phyloP scores from a whole-genome alignment of 1,284 basidiomycete species.

The Grifola frondosa region DNA sequence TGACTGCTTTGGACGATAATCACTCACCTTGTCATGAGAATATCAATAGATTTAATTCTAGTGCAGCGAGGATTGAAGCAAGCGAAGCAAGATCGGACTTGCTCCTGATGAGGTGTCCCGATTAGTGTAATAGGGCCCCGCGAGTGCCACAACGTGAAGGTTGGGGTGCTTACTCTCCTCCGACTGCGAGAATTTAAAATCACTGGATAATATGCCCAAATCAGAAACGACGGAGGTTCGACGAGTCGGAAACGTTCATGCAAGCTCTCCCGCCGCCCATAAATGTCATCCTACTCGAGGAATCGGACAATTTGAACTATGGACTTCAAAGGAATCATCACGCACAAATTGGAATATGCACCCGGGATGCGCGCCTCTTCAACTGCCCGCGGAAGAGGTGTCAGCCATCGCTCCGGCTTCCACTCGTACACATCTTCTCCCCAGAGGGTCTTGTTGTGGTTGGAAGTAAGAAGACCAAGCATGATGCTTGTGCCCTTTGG shows the following conservation, averaged over 20 bases:
- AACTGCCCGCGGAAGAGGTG: slow-evolving; percentile 4
- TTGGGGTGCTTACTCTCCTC: slow-evolving; percentile 38
- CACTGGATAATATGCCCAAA: slow-evolving; percentile 16
- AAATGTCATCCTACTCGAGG: slow-evolving; percentile 30
- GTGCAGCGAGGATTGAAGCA: no score
- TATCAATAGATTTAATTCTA: no score
- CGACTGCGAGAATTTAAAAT: slow-evolving; percentile 33
- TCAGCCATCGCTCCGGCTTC: slow-evolving; percentile 30
- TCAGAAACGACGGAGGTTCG: background rate
- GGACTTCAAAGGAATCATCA: no score
- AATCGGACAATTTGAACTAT: no score
- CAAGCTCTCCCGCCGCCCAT: slow-evolving; percentile 31
- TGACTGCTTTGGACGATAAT: no score
- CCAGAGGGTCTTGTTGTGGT: slow-evolving; percentile 24
- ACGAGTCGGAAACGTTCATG: slow-evolving; percentile 30
- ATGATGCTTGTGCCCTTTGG: background rate
- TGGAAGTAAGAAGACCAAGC: background rate
- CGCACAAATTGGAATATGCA: slow-evolving; percentile 19
- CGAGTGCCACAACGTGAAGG: no score
- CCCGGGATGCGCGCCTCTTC: slow-evolving; percentile 15
- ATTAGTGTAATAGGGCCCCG: no score
- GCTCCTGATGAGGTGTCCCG: no score
- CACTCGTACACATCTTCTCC: slow-evolving; percentile 13
- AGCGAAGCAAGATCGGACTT: no score
- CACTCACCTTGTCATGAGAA: no score